Conservation (phyloP, 78 protist species). For the Dictyostelium purpureum region DNA sequence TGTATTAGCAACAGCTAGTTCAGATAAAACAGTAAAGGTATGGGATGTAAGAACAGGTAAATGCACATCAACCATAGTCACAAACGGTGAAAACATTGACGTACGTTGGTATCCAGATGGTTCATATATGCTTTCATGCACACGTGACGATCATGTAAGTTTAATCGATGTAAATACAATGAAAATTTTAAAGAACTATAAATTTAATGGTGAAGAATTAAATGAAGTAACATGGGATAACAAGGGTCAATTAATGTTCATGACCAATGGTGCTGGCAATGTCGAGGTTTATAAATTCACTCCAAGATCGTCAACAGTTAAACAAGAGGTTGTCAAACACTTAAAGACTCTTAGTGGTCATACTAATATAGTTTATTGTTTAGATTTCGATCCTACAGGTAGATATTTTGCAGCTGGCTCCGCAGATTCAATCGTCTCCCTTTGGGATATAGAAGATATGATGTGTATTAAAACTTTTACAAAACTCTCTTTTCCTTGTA, state of each 20-base stretch:
- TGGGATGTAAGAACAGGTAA: conserved; percentile 59
- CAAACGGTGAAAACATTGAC: conserved; percentile 57
- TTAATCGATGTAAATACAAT: conserved; percentile 8
- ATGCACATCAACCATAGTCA: neutral
- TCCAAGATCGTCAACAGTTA: neutral
- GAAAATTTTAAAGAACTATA: conserved; percentile 1
- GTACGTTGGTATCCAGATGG: conserved; percentile 61
- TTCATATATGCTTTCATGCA: conserved; percentile 8
- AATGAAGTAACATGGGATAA: conserved; percentile 63
- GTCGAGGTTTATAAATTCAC: conserved; percentile 29
- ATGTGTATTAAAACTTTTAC: conserved; percentile 42
- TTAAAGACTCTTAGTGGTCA: conserved; percentile 24
- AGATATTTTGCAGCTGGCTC: conserved; percentile 73
- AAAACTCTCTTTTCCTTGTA: conserved; percentile 16
- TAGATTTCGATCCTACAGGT: conserved; percentile 60
- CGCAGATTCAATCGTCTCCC: conserved; percentile 40
- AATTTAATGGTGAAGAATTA: conserved; percentile 36
- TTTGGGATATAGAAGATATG: conserved; percentile 73
- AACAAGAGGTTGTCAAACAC: neutral
- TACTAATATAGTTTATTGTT: conserved; percentile 25
- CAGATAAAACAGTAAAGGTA: conserved; percentile 45
- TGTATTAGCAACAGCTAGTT: conserved; percentile 44
- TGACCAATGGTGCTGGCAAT: conserved; percentile 38
- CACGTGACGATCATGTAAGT: conserved; percentile 39
- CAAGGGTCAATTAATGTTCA: conserved; percentile 38